Evolutionary conservation across 208 protist species (phyloP).

Genomic region (Sergeia podlipaevii): DNA sequence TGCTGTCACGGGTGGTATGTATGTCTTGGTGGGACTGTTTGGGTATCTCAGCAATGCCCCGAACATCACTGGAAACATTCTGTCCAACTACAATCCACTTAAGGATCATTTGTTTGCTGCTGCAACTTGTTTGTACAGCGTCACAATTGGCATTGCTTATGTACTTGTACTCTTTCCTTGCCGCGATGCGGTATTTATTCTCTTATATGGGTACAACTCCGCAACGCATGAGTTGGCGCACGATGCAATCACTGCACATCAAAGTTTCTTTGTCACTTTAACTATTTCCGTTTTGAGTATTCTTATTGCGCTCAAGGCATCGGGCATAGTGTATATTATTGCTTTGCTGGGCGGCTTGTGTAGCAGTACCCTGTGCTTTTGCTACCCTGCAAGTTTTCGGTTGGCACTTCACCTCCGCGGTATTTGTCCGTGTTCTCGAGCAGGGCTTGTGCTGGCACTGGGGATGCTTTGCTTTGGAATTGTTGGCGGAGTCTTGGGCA

Average conservation of each 20-base stretch:
- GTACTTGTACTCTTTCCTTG: slow-evolving; percentile 27
- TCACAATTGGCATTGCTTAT: slow-evolving; percentile 23
- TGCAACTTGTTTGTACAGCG: slow-evolving; percentile 14
- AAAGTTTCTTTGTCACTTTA: slow-evolving; percentile 16
- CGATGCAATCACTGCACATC: slow-evolving; percentile 5
- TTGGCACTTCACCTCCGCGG: slow-evolving; percentile 19
- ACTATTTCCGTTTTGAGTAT: slow-evolving; percentile 17
- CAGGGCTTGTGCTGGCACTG: slow-evolving; percentile 14
- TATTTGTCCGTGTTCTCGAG: slow-evolving; percentile 7
- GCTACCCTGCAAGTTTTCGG: slow-evolving; percentile 27
- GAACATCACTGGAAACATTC: slow-evolving; percentile 24
- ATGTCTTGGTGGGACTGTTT: slow-evolving; percentile 23
- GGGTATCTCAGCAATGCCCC: slow-evolving; percentile 23
- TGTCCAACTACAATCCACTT: slow-evolving; percentile 26
- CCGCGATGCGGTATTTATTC: slow-evolving; percentile 26
- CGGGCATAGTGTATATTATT: slow-evolving; percentile 25
- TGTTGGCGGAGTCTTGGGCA: slow-evolving; percentile 14
- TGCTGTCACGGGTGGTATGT: slow-evolving; percentile 15
- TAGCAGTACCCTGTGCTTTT: slow-evolving; percentile 27
- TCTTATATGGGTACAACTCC: slow-evolving; percentile 24
- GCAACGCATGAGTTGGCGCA: slow-evolving; percentile 5
- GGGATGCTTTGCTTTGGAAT: slow-evolving; percentile 20
- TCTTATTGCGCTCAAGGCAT: slow-evolving; percentile 16
- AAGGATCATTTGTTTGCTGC: slow-evolving; percentile 21
- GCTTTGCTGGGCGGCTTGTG: slow-evolving; percentile 27